Conservation (phyloP, 139 green algal species). For the Haematococcus lacustris region DNA sequence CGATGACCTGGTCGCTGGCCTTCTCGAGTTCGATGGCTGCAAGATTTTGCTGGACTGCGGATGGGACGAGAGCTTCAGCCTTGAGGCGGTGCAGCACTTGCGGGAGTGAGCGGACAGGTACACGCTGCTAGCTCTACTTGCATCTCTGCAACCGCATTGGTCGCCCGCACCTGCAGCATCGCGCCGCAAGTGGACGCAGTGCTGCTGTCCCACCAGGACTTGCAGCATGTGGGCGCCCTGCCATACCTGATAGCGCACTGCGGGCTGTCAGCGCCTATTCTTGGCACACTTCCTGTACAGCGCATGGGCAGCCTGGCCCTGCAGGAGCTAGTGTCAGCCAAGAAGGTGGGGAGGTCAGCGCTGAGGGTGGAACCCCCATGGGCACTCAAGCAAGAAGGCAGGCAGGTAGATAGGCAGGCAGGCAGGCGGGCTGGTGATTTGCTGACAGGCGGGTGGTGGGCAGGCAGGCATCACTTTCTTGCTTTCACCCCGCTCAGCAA, state of each 20-base stretch:
- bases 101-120: neutral
- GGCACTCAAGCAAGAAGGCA: neutral
- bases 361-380: neutral
- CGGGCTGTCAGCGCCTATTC: neutral
- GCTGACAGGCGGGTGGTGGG: neutral
- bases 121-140: neutral
- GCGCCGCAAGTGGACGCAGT: slow-evolving; percentile 51
- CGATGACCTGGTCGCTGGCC: slow-evolving; percentile 54
- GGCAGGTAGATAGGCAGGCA: neutral
- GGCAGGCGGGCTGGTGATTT: neutral
- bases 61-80: slow-evolving; percentile 73
- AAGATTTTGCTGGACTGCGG: slow-evolving; percentile 87
- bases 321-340: neutral
- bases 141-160: neutral
- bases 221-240: slow-evolving; percentile 75
- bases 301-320: neutral
- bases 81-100: neutral
- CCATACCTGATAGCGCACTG: slow-evolving; percentile 59
- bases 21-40: slow-evolving; percentile 64
- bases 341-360: neutral
- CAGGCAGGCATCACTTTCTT: neutral
- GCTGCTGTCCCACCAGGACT: slow-evolving; percentile 77
- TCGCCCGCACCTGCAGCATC: slow-evolving; percentile 4
- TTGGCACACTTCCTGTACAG: neutral
- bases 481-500: neutral